A percentile compares a stretch with the other conserved stretches of the same genome.
Evolutionary conservation across 768 basidiomycete species (phyloP).

Genomic region (Pisolithus sp.): DNA sequence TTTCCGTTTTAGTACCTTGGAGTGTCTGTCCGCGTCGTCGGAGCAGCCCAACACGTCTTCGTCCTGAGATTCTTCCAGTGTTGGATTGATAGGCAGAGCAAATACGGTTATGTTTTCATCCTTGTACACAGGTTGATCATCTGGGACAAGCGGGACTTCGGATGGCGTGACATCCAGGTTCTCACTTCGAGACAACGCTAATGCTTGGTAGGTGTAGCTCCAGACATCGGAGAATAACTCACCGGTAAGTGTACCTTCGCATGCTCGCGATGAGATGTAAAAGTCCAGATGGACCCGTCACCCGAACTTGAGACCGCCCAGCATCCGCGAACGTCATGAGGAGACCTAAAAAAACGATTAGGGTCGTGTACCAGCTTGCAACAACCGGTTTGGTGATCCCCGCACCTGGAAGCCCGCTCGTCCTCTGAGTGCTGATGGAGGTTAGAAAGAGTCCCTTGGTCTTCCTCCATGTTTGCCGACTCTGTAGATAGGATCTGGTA

Average conservation of each 20-base stretch:
- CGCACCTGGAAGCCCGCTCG: slow-evolving; percentile 70
- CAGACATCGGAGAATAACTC: not conserved
- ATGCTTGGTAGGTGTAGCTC: not conserved
- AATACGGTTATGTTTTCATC: slow-evolving; percentile 65
- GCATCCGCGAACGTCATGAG: slow-evolving; percentile 79
- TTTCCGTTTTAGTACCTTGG: slow-evolving; percentile 34
- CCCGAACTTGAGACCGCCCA: slow-evolving; percentile 45
- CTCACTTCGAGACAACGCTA: slow-evolving; percentile 32
- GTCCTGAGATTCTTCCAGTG: not conserved
- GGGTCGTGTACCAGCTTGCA: not conserved
- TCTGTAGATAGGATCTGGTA: slow-evolving; percentile 67
- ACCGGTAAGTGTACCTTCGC: slow-evolving; percentile 67
- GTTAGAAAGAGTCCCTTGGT: slow-evolving; percentile 70
- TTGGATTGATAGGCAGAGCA: slow-evolving; percentile 40
- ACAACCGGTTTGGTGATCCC: not conserved
- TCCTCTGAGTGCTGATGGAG: slow-evolving; percentile 52
- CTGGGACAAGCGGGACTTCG: slow-evolving; percentile 33
- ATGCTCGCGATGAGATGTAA: slow-evolving; percentile 64
- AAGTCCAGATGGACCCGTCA: slow-evolving; percentile 73
- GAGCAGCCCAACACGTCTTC: not conserved
- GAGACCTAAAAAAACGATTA: slow-evolving; percentile 41
- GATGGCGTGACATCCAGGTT: slow-evolving; percentile 40
- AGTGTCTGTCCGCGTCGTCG: not conserved
- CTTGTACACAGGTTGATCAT: slow-evolving; percentile 42
- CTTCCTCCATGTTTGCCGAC: slow-evolving; percentile 57